Base-by-base conservation (phyloP, 106 monocot genomes). In the Dendrobium nobile region DNA sequence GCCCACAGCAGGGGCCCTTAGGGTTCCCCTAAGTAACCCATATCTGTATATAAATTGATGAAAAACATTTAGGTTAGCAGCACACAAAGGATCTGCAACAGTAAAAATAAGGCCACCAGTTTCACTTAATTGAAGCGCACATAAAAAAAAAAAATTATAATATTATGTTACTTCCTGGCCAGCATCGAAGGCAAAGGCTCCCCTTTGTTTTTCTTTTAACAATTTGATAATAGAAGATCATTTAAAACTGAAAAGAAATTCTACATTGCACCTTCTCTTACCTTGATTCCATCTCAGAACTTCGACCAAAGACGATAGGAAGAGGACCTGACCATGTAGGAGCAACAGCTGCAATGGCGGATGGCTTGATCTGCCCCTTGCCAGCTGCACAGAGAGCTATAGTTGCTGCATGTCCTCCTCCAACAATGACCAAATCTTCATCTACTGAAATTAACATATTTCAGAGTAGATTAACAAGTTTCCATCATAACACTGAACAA, bases 311-410 rank as follows among this genome's bases (percentile, higher is more conserved):
- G 67, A 98, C 97, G 76, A 98, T 98, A 41, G 94, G 97, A 78
- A 98, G 92, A 40, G 97, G 97, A 43, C 97, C 94, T 72, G 92
- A 86, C 97, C 97, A 98, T 67, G 97, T 98, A 83, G 97, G 97
- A 56, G 97, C 94, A 72, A 98, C 97, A 79, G 97, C 92, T 22
- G 89, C 94, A 73, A 98, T 85, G 8, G 89, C 89, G 47, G 84
- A 85, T 79, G 92, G 85, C 61, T 85, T 92, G 19, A 98, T 67
- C 33, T 82, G 80, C 76, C 89, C 92, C 79, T 85, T 98, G 18
- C 80, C 84, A 70, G 89, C 94, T 58, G 97, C 94, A 64, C 89
- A 87, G 47, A 94, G 74, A 27, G 89, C 92, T 43, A 98, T 84
- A 20, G 94, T 94, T 78, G 97, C 97, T 22, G 97, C 97, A 88